These are phyloP conservation scores for Candida mattraensis DNA, from an alignment of 805 yeast species.

Conservation along the genomic window DNA sequence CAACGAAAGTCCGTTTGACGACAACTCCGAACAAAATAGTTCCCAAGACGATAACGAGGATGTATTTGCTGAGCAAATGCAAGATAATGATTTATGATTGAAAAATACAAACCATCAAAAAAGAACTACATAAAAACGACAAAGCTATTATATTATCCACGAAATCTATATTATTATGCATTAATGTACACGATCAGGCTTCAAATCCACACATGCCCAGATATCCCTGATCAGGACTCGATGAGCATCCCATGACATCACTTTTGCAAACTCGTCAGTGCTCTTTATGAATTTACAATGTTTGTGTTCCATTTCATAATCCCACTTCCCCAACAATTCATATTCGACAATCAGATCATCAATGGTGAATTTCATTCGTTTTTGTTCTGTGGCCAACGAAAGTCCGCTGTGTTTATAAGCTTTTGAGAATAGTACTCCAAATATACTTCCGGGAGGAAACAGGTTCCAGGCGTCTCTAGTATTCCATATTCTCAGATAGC, in stretches of 20 bases:
- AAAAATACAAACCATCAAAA: constrained; percentile 1
- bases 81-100: constrained; percentile 21
- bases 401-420: constrained; percentile 22
- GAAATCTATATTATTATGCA: constrained; percentile 1
- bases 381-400: constrained; percentile 24
- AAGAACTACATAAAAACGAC: background rate
- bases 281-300: constrained; percentile 18
- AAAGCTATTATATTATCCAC: too few species aligned
- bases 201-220: constrained; percentile 24
- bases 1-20: constrained; percentile 17
- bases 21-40: constrained; percentile 20
- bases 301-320: constrained; percentile 18
- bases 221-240: constrained; percentile 18
- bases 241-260: constrained; percentile 22
- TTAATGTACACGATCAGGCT: constrained; percentile 10
- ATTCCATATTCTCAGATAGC: constrained; percentile 24
- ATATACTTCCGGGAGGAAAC: constrained; percentile 20
- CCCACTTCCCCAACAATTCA: constrained; percentile 23
- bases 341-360: constrained; percentile 20
- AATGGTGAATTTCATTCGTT: constrained; percentile 8
- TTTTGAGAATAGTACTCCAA: constrained; percentile 12
- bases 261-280: constrained; percentile 16
- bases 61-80: constrained; percentile 24
- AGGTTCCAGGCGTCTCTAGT: constrained; percentile 25
- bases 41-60: constrained; percentile 10